Base-by-base conservation (phyloP, 345 rosid genomes). In the Zanthoxylum bungeanum region DNA sequence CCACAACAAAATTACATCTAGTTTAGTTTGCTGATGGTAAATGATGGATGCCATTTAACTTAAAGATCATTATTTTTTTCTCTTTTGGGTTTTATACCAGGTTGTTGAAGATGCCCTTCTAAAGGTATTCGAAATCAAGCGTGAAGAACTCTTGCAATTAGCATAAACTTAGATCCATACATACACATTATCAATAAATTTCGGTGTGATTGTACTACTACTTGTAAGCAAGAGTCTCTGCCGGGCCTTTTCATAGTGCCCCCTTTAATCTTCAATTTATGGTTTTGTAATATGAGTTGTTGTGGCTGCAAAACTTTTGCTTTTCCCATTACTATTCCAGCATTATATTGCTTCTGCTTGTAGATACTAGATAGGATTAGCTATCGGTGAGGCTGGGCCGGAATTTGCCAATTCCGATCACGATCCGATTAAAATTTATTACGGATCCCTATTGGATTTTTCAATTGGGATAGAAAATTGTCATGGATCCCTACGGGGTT, bases 121-220 rank as follows among this genome's bases (percentile, higher is more conserved):
- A 73, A 94, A 85, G 85, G 86, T 94, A 60, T 89, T 94, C 69
- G 83, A 90, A 76, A 81, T 90, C 57, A 90, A 92, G 79, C 83
- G 87, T 0, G 86, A 90, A 68, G 97, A 92, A 79, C 71, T 85
- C 50, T 64, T 83, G 84, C 91, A 83, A 74, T 36, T 86, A 71
- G 88, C 86, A 5, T 87, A 80, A 85, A 64, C 11, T 66, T 28
- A 59, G 46, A 21, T 51, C 33, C 0, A 31, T 10, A 49, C 17
- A 5, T 28, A 42, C 3, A 22, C 8, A 60, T 16, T 5, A 51
- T 42, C 22, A 64, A 64, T 31, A 4, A 52, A 9, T 28, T 34
- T 47, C 19, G 7, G 24, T n/a, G 60, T 52, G 27, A 56, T 28
- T 73, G 27, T 73, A 37, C 27, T 0, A 33, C 9, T 40, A 22